These are phyloP conservation scores for Candida mattraensis DNA, from an alignment of 805 yeast genomes.

Conservation along the genomic window DNA sequence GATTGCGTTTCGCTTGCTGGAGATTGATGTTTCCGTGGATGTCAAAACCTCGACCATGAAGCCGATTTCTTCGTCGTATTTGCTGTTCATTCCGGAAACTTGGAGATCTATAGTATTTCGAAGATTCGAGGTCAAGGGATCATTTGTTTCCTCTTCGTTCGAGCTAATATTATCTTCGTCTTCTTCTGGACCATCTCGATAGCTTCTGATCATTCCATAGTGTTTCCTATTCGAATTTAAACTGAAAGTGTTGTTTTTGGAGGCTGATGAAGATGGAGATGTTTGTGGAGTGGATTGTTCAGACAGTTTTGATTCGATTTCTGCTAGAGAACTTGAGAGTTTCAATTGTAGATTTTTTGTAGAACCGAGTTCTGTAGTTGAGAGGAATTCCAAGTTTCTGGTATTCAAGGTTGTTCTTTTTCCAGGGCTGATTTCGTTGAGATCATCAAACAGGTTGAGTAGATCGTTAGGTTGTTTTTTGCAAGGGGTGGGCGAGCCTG, in stretches of 20 bases:
- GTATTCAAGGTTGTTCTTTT: slow-evolving; percentile 5
- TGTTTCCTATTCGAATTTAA: slow-evolving; percentile 7
- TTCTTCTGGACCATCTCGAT: slow-evolving; percentile 19
- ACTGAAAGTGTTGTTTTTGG: background rate
- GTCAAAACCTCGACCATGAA: slow-evolving; percentile 15
- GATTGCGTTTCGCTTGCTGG: slow-evolving; percentile 18
- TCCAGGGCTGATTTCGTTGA: slow-evolving; percentile 1
- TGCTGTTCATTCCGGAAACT: slow-evolving; percentile 33
- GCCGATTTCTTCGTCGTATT: slow-evolving; percentile 16
- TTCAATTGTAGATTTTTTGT: too few species aligned
- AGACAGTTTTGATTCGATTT: too few species aligned
- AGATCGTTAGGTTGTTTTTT: too few species aligned
- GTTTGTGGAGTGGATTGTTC: too few species aligned
- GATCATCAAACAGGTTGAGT: slow-evolving; percentile 6
- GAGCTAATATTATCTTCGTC: slow-evolving; percentile 13
- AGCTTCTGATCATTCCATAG: slow-evolving; percentile 34
- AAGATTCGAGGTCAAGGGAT: slow-evolving; percentile 13
- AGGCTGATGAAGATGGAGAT: too few species aligned
- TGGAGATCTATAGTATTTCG: slow-evolving; percentile 31
- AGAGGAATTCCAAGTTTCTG: too few species aligned
- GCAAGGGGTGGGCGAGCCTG: background rate
- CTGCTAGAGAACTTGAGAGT: too few species aligned
- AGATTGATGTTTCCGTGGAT: slow-evolving; percentile 13
- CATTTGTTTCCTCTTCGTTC: slow-evolving; percentile 16
- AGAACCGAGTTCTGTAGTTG: too few species aligned